These are phyloP conservation scores for Marasmius sp. DNA, from an alignment of 1,284 basidiomycete species.

Conservation along the genomic window DNA sequence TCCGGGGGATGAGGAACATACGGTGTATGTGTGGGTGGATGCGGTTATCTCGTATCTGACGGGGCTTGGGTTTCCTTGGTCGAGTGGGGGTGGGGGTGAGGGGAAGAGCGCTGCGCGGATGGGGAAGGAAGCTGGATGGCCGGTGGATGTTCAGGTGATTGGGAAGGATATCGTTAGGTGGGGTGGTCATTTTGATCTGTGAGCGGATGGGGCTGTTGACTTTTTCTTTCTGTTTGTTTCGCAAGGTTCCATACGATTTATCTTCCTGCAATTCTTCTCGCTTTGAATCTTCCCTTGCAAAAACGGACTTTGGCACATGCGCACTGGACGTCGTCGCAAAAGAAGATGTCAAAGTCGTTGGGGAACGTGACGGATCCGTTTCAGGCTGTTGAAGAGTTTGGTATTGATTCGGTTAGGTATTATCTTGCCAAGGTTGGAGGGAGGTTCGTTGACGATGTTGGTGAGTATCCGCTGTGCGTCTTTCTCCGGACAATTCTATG, in stretches of 20 bases:
- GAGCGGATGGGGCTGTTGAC: too few relatives aligned
- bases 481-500: neutral
- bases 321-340: slow-evolving; percentile 87
- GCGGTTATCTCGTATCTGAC: slow-evolving; percentile 88
- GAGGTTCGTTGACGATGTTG: slow-evolving; percentile 73
- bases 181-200: too few relatives aligned
- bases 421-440: slow-evolving; percentile 86
- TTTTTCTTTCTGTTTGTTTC: too few relatives aligned
- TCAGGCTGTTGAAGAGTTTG: slow-evolving; percentile 66
- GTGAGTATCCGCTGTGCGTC: slow-evolving; percentile 32
- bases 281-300: slow-evolving; percentile 71
- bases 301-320: slow-evolving; percentile 76
- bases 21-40: slow-evolving; percentile 96
- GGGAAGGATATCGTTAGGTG: slow-evolving; percentile 92
- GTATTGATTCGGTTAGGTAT: slow-evolving; percentile 76
- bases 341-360: slow-evolving; percentile 90
- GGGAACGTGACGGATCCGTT: slow-evolving; percentile 92
- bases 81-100: slow-evolving; percentile 5
- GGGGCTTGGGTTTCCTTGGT: slow-evolving; percentile 78
- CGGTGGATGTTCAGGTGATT: slow-evolving; percentile 84
- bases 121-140: slow-evolving; percentile 55
- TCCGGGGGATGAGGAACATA: slow-evolving; percentile 78
- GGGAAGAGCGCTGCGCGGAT: neutral
- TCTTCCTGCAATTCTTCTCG: slow-evolving; percentile 84
- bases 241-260: slow-evolving; percentile 87